phyloP scores from a whole-genome alignment of 1,139 yeast species.

The Blastobotrys buckinghamii region DNA sequence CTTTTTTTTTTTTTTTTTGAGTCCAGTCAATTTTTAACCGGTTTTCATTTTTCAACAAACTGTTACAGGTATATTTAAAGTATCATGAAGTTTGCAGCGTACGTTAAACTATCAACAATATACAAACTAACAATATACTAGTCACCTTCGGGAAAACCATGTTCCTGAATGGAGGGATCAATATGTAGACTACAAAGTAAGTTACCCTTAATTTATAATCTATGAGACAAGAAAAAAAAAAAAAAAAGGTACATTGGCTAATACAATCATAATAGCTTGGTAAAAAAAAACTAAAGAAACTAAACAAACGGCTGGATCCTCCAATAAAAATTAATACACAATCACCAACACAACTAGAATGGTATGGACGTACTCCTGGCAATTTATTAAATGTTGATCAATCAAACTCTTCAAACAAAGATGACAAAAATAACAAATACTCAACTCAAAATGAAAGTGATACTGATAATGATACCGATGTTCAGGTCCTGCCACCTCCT shows the following conservation, averaged over 20 bases:
- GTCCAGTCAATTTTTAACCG: too few species aligned
- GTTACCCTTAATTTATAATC: background rate
- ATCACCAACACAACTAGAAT: too few species aligned
- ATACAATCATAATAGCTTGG: background rate
- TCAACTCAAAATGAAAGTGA: too few species aligned
- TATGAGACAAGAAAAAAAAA: background rate
- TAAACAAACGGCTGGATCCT: background rate
- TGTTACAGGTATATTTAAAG: too few species aligned
- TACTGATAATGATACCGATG: too few species aligned
- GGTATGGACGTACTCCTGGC: background rate
- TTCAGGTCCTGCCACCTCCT: too few species aligned
- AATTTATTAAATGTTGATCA: background rate
- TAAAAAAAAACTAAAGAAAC: background rate
- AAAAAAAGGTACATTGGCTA: background rate
- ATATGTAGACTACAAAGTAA: constrained; percentile 54
- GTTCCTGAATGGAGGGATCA: constrained; percentile 88
- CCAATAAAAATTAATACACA: background rate
- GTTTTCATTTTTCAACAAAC: too few species aligned
- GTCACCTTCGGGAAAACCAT: constrained; percentile 35
- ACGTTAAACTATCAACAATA: constrained; percentile 11
- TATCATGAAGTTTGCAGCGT: constrained; percentile 34
- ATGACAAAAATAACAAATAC: too few species aligned
- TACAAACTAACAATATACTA: constrained; percentile 13
- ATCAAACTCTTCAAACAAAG: too few species aligned
- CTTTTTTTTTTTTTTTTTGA: background rate